phyloP scores from a whole-genome alignment of 495 filamentous ascomycete species.

The Penicillium alfredii region DNA sequence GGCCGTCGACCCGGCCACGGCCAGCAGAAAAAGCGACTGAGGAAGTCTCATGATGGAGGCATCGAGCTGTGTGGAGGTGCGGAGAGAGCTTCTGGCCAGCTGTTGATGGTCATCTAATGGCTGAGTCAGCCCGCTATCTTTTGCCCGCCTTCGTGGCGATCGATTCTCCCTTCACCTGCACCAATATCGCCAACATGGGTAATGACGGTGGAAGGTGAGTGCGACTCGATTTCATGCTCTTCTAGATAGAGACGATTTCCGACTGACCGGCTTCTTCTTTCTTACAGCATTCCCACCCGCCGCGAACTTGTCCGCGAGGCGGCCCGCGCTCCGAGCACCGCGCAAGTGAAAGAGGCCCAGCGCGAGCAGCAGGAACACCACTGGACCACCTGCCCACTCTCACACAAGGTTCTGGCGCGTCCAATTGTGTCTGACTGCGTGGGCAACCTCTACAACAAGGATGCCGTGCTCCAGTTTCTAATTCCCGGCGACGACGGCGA shows the following conservation, averaged over 20 bases:
- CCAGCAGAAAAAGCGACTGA: conserved; percentile 36
- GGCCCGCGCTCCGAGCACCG: conserved; percentile 71
- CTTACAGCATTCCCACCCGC: conserved; percentile 82
- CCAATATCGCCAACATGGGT: conserved; percentile 58
- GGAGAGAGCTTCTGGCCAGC: conserved; percentile 39
- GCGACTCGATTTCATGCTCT: not conserved
- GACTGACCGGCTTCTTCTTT: not conserved
- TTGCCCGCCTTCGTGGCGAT: conserved; percentile 20
- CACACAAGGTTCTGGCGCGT: conserved; percentile 61
- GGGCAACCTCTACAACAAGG: conserved; percentile 92
- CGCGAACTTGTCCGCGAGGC: conserved; percentile 92
- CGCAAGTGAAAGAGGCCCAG: conserved; percentile 82
- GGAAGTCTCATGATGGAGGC: conserved; percentile 40
- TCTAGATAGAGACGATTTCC: not conserved
- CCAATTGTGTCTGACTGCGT: conserved; percentile 80
- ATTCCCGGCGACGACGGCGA: conserved; percentile 56
- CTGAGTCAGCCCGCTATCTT: conserved; percentile 27
- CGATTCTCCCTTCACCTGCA: conserved; percentile 2
- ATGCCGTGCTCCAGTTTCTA: conserved; percentile 76
- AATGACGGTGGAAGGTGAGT: conserved; percentile 81
- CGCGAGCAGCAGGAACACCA: conserved; percentile 75
- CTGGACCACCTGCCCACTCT: conserved; percentile 84
- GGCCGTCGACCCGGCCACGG: conserved; percentile 34
- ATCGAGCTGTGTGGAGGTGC: conserved; percentile 33
- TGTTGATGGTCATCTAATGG: conserved; percentile 30